Conservation (phyloP, 768 basidiomycete genomes). For the Xanthoconium stramineum region DNA sequence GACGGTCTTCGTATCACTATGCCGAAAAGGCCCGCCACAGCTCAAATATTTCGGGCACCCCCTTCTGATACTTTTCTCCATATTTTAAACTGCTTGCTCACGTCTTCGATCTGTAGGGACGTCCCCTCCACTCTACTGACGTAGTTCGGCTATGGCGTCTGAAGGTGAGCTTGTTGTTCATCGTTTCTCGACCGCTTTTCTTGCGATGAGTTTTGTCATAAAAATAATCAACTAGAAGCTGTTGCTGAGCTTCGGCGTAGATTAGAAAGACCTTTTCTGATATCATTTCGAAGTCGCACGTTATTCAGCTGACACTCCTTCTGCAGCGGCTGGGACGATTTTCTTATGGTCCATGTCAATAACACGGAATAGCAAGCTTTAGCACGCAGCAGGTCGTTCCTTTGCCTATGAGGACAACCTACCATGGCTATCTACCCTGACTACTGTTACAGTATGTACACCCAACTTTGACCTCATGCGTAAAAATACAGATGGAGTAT, state of each 20-base stretch:
- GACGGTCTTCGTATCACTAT: constrained; percentile 88
- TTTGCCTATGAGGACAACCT: not conserved
- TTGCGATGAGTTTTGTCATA: constrained; percentile 27
- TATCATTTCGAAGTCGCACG: not conserved
- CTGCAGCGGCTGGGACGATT: not conserved
- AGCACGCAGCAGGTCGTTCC: not conserved
- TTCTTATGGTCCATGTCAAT: not conserved
- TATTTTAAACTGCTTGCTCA: not conserved
- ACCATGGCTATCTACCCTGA: not conserved
- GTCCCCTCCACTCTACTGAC: rapidly evolving
- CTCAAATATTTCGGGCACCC: constrained; percentile 80
- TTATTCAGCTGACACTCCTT: not conserved
- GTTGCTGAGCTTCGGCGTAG: constrained; percentile 76
- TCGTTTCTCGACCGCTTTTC: not conserved
- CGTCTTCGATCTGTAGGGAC: not conserved
- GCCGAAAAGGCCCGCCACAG: constrained; percentile 95
- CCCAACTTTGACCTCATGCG: not conserved
- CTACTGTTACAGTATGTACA: constrained; percentile 7
- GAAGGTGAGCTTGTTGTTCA: constrained; percentile 5
- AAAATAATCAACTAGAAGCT: constrained; percentile 85
- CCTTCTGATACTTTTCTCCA: constrained; percentile 48
- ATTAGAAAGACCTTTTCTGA: constrained; percentile 45
- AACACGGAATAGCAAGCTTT: not conserved
- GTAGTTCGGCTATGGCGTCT: rapidly evolving
- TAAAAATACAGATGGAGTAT: constrained; percentile 4